Conservation (phyloP, 306 rosid genomes). For the Pyrus bretschneideri region DNA sequence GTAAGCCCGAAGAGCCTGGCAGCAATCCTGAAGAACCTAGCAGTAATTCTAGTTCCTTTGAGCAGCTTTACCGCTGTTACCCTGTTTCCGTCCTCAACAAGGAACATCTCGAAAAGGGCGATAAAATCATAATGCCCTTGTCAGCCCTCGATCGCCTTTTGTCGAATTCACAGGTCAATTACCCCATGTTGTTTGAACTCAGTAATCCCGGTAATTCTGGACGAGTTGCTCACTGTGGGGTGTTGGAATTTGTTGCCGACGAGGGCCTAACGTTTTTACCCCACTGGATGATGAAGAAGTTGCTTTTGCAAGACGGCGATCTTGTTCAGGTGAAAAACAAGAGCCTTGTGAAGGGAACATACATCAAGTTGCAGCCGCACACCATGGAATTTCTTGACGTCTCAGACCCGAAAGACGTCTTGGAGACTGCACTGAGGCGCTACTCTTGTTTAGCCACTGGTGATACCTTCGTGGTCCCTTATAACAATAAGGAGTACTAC, state of each 20-base stretch:
- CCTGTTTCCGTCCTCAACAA: neutral
- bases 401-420: neutral
- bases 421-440: neutral
- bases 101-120: neutral
- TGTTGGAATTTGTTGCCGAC: conserved; percentile 13
- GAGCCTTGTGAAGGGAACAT: neutral
- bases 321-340: neutral
- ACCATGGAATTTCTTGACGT: neutral
- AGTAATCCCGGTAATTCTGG: neutral
- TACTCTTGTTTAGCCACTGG: conserved; percentile 13
- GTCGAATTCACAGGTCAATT: neutral
- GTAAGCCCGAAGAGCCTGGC: neutral
- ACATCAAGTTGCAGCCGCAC: conserved; percentile 11
- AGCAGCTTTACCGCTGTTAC: conserved; percentile 1
- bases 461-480: neutral
- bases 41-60: neutral
- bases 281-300: conserved; percentile 9
- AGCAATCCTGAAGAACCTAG: neutral
- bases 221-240: conserved; percentile 1
- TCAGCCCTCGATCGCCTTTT: conserved; percentile 8
- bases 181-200: conserved; percentile 8
- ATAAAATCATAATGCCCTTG: conserved; percentile 12
- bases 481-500: neutral
- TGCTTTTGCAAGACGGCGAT: neutral
- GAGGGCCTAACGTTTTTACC: conserved; percentile 8